Evolutionary conservation across 805 yeast species (phyloP), one percentile per base, ranked within the genome.

Genomic region (Hanseniaspora guilliermondii): DNA sequence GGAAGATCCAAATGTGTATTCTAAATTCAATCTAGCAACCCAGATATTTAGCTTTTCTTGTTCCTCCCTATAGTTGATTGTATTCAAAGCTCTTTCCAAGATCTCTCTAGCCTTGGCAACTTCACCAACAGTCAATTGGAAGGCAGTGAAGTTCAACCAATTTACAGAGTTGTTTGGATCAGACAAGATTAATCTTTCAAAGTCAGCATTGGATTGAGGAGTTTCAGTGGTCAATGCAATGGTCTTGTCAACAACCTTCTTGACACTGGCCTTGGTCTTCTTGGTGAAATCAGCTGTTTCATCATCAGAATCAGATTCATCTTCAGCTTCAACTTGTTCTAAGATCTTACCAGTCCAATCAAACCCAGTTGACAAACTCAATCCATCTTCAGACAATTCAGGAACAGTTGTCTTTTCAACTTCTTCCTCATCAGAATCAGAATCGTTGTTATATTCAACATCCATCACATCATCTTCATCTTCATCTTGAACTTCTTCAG

Each of bases 141-240:
- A 93, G 4, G 97, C 89, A 96, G 93, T 93, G 70, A 85, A 93
- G 70, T 89, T 87, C 86, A 93, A 91, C 98, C 98, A 93, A 56
- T 87, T 70, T 36, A 89, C 78, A 1, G 98, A 91, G 2, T 96
- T 87, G 72, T 87, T 84, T 47, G 98, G 97, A 65, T 85, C 85
- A 66, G 97, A 94, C 57, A 93, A 77, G 54, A 93, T 76, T 60
- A 93, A 71, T 64, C 98, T 80, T 70, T 93, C 99, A 63, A 88
- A 93, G 68, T 93, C 99, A 47, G 81, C 72, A 42, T 80, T 85
- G 56, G 97, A 87, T 69, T 91, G 94, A 38, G 98, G 98, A 16
- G 89, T 85, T 62, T 88, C 77, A 14, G 91, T 77, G 61, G 80
- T 80, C 57, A 93, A 75, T 49, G 85, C 93, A 53, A 83, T 89